Conservation (phyloP, 2,329 filamentous ascomycete genomes). For the Cercospora beticola region DNA sequence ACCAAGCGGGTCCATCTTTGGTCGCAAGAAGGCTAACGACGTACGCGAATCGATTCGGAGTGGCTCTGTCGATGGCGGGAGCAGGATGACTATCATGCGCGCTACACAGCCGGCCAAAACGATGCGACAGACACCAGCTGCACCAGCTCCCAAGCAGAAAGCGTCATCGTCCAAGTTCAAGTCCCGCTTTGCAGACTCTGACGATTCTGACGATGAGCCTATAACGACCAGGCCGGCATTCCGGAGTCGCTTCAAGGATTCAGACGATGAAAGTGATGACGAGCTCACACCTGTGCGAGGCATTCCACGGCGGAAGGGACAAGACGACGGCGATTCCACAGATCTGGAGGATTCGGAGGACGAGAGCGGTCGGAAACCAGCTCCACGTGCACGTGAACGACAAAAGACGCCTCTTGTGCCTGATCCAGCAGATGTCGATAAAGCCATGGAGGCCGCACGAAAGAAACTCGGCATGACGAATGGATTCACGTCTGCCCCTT, state of each 20-base stretch:
- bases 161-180: slow-evolving; percentile 35
- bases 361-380: slow-evolving; percentile 30
- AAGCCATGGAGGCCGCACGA: slow-evolving; percentile 38
- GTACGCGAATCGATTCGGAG: slow-evolving; percentile 33
- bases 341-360: slow-evolving; percentile 51
- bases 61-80: slow-evolving; percentile 26
- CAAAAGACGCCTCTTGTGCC: slow-evolving; percentile 35
- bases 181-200: slow-evolving; percentile 62
- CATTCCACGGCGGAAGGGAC: slow-evolving; percentile 56
- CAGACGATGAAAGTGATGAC: slow-evolving; percentile 54
- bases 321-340: slow-evolving; percentile 58
- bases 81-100: slow-evolving; percentile 27
- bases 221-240: slow-evolving; percentile 32
- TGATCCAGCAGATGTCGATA: slow-evolving; percentile 40
- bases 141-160: slow-evolving; percentile 8
- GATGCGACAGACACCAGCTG: slow-evolving; percentile 10
- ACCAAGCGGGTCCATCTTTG: slow-evolving; percentile 59
- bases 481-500: slow-evolving; percentile 6
- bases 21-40: slow-evolving; percentile 32
- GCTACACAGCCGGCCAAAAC: slow-evolving; percentile 14
- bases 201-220: slow-evolving; percentile 59
- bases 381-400: slow-evolving; percentile 47
- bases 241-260: slow-evolving; percentile 51
- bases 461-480: slow-evolving; percentile 34
- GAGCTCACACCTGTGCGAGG: slow-evolving; percentile 56